Evolutionary conservation across 106 monocot genomes (phyloP), one percentile per base, ranked within the genome.

Genomic region (Triglochin maritima): DNA sequence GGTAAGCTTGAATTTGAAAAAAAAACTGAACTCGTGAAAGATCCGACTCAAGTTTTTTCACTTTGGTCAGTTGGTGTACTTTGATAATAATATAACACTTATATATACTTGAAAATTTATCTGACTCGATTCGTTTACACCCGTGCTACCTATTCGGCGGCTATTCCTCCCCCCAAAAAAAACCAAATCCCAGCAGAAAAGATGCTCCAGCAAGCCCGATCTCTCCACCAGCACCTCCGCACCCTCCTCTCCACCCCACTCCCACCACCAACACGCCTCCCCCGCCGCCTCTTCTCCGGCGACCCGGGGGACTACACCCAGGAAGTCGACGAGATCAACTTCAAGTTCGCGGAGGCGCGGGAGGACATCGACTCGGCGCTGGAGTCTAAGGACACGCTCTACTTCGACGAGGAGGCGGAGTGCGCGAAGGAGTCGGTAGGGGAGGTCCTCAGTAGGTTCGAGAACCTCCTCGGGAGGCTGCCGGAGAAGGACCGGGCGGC

Each of bases 351-450:
- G 47, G 96, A 88, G 72, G 96, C 96, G 1, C 74, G 96, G 62
- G 96, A 98, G 77, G 96, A 98, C 81, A 98, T 98, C 59, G 96
- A 98, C 2, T 79, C 91, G 41, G 96, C 96, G 43, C n/a, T 98
- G 76, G 96, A 98, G 45, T 91, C 91, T 5, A 98, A 92, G 84
- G 96, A 98, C 49, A 91, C 96, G 17, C 88, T 98, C 4, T 98
- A 98, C 73, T 98, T 98, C 77, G 65, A 98, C 68, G 96, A 92
- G 74, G 96, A 98, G 80, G 82, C 88, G 11, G 86, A 88, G 76
- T 86, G 85, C 76, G 96, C 96, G 1, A 83, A 88, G n/a, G 86
- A 91, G 51, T 88, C 96, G 44, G 91, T 82, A 42, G 84, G 82
- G 62, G 86, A 50, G 6, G 91, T 73, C 46, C 62, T 98, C 44